A percentile compares a stretch with the other conserved stretches of the same genome.
These are phyloP conservation scores for Talaromyces albobiverticillius DNA, from an alignment of 2,329 filamentous ascomycete genomes.

Conservation along the genomic window DNA sequence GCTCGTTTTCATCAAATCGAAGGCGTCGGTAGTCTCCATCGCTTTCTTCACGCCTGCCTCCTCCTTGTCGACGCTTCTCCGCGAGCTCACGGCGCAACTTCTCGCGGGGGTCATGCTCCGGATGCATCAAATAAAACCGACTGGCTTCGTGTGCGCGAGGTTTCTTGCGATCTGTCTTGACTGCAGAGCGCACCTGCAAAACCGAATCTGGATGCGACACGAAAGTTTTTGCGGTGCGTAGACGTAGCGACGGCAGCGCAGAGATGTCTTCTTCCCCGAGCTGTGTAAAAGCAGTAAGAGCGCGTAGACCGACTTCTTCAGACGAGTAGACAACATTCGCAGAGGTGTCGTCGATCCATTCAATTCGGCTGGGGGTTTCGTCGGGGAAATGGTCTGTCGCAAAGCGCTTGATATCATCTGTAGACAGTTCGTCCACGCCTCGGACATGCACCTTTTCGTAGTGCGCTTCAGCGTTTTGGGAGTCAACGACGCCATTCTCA, in stretches of 20 bases:
- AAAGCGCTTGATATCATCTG: constrained; percentile 74
- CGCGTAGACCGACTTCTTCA: constrained; percentile 51
- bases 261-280: constrained; percentile 36
- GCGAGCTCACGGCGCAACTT: constrained; percentile 56
- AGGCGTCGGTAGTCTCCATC: constrained; percentile 47
- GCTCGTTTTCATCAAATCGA: constrained; percentile 62
- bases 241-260: constrained; percentile 59
- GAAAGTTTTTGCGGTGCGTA: constrained; percentile 67
- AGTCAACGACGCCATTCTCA: constrained; percentile 24
- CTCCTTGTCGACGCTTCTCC: constrained; percentile 42
- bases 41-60: constrained; percentile 29
- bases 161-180: constrained; percentile 74
- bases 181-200: constrained; percentile 71
- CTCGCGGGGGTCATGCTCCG: constrained; percentile 80
- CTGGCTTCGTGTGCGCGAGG: constrained; percentile 75
- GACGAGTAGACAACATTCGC: constrained; percentile 78
- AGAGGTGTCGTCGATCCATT: constrained; percentile 94
- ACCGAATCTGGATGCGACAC: constrained; percentile 65
- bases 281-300: constrained; percentile 51
- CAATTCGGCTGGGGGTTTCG: constrained; percentile 60
- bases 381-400: constrained; percentile 64
- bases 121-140: constrained; percentile 88
- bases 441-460: constrained; percentile 74
- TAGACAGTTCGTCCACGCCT: constrained; percentile 78
- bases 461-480: constrained; percentile 31